Evolutionary conservation across 805 yeast species (phyloP).

Genomic region (Lachancea sp.): DNA sequence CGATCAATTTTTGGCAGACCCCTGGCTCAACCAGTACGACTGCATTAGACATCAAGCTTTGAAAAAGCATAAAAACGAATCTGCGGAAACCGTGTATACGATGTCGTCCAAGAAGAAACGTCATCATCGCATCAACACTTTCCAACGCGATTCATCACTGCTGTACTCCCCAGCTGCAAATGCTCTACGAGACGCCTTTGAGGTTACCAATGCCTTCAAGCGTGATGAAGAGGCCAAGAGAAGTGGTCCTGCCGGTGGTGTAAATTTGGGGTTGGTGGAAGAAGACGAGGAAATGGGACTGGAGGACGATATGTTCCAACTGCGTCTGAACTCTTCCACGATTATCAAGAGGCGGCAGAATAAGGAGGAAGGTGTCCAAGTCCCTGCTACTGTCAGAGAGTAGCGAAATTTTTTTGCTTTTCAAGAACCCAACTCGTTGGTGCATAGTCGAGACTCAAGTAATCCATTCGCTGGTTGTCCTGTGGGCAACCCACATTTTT

Average conservation of each 20-base stretch:
- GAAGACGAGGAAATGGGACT: conserved; percentile 34
- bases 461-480: neutral
- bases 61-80: conserved; percentile 8
- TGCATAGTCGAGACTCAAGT: too few species aligned
- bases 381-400: conserved; percentile 6
- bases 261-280: conserved; percentile 18
- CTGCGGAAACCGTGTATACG: conserved; percentile 7
- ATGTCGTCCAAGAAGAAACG: conserved; percentile 15
- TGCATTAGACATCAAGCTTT: conserved; percentile 12
- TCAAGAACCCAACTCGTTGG: too few species aligned
- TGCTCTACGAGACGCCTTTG: conserved; percentile 80
- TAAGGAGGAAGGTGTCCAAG: conserved; percentile 5
- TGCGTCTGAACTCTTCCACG: conserved; percentile 35
- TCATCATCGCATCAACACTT: conserved; percentile 16
- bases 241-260: conserved; percentile 5
- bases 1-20: conserved; percentile 60
- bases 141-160: conserved; percentile 19
- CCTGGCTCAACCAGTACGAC: conserved; percentile 48
- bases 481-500: neutral
- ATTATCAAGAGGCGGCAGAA: conserved; percentile 38
- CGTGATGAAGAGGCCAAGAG: conserved; percentile 60
- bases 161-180: conserved; percentile 68
- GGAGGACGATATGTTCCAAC: conserved; percentile 31
- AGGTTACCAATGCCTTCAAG: conserved; percentile 78
- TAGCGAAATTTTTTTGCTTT: neutral